Base-by-base conservation (phyloP, 1,284 basidiomycete species). In the Apiotrichum akiyoshidainum region DNA sequence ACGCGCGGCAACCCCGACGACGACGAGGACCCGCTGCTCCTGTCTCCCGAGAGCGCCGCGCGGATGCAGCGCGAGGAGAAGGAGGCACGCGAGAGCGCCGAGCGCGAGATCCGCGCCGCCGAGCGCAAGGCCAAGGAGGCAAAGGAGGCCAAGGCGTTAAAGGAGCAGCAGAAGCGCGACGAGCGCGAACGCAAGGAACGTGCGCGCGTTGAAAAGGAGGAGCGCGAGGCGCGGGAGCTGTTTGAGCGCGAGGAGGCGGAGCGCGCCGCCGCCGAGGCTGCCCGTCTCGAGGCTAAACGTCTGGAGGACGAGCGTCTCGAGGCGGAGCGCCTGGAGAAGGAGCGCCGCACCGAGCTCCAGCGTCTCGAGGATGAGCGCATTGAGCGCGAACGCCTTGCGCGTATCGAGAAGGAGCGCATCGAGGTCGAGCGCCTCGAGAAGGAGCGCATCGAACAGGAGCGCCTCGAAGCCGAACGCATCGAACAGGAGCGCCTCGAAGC, bases 21-120 rank as follows among this genome's bases (percentile, higher is more conserved):
- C 21, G 45, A 41, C 14, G 54, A 49, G 13, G 57, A 54, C 21
- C 40, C 46, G 8, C 26, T 35, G 2, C 16, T 35, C 13, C 54
- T 70, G 6, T 65, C 59, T 33, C 70, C 70, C 19, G 66, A 68
- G 52, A 56, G 60, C 11, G 69, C 69, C 14, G 54, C 57, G 46
- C 54, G 59, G 44, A 22, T 59, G 31, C 58, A 57, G 19, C 52
- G 48, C 34, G 70, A 74, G 47, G 70, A 72, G 44, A 57, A 65
- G 16, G 60, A 33, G 16, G 59, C 52, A 12, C 61, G 66, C 17
- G 13, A 4, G 12, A 13, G 10, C 19, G 46, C 46, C 13, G 16
- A 31, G 14, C 26, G 26, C 26, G 26, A 31, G 26, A 31, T 31
- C 26, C 26, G 26, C 26, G 26, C 26, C 26, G 22, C 26, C 13